Evolutionary conservation across 2,329 filamentous ascomycete genomes (phyloP), one percentile per base, ranked within the genome.

Genomic region (Pseudonectria buxi): DNA sequence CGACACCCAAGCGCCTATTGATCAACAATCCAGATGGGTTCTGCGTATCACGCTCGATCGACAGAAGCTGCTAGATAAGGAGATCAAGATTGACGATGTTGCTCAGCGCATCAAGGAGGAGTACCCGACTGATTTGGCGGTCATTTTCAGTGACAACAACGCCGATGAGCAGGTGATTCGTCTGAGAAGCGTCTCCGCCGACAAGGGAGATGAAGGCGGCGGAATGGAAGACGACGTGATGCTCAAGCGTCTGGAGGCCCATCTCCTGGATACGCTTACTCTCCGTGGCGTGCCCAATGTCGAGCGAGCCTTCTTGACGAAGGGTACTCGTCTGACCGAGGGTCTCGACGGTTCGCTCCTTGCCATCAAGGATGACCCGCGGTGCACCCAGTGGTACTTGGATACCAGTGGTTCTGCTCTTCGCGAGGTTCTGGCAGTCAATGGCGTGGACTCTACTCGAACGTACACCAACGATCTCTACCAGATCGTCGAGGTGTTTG

Each of bases 101-200:
- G 90, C 90, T 24, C 69, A 75, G 42, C 84, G 81, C 55, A 92
- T 98, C 65, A 95, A 94, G 68, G 79, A 89, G 46, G 82, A 88
- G 35, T 98, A 94, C 57, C 74, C 79, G 14, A 79, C 74, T 43
- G 88, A 95, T 61, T 69, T 96, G 50, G 87, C 87, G 11, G 81
- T 98, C 47, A 89, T 98, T 41, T 95, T 94, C 71, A 95, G 88
- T 63, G 92, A 98, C 62, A 92, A 95, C 70, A 98, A 98, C 61
- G 89, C 90, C 9, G 89, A 95, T 46, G 81, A 94, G 58, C 88
- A 94, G 59, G 83, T 96, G 30, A 87, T 98, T 50, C 92, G 92
- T 59, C 83, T 95, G 46, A 85, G 92, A 46, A 83, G 89, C 52
- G 78, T 94, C 43, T 68, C 40, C 32, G 81, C 83, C 32, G 78